phyloP scores from a whole-genome alignment of 2,329 filamentous ascomycete genomes.

The Penicillium verrucosum region DNA sequence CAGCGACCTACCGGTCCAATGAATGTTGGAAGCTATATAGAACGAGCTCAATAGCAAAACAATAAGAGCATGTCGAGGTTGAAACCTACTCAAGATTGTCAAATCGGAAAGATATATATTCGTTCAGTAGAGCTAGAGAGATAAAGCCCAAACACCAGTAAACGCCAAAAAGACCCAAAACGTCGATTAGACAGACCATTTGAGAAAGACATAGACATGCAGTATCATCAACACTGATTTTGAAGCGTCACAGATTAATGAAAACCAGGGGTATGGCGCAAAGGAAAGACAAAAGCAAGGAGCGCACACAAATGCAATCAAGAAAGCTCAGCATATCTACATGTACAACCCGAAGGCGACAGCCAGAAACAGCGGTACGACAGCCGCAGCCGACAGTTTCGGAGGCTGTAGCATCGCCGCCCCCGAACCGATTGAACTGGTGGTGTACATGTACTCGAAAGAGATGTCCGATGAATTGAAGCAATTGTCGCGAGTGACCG shows the following conservation, averaged over 20 bases:
- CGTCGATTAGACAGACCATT: background rate
- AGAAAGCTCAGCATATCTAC: slow-evolving; percentile 12
- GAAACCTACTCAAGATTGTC: background rate
- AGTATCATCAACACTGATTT: slow-evolving; percentile 11
- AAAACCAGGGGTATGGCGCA: slow-evolving; percentile 22
- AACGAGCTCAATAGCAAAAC: too few species aligned
- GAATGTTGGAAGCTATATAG: too few species aligned
- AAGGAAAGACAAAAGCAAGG: slow-evolving; percentile 7
- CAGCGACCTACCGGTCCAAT: background rate
- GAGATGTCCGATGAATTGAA: slow-evolving; percentile 78
- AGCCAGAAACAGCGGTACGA: slow-evolving; percentile 29
- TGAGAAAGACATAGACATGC: background rate
- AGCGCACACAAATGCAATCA: slow-evolving; percentile 20
- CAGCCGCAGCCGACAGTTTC: slow-evolving; percentile 11
- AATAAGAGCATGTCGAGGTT: background rate
- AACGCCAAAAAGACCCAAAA: slow-evolving; percentile 1
- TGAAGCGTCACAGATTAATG: slow-evolving; percentile 11
- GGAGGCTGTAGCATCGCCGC: slow-evolving; percentile 19
- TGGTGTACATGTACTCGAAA: slow-evolving; percentile 69
- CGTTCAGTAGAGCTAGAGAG: background rate
- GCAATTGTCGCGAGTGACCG: slow-evolving; percentile 80
- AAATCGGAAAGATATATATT: background rate
- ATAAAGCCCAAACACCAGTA: background rate
- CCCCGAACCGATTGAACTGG: slow-evolving; percentile 26
- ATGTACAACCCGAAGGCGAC: slow-evolving; percentile 18